phyloP scores from a whole-genome alignment of 805 yeast species.

The Candida gorgasii region DNA sequence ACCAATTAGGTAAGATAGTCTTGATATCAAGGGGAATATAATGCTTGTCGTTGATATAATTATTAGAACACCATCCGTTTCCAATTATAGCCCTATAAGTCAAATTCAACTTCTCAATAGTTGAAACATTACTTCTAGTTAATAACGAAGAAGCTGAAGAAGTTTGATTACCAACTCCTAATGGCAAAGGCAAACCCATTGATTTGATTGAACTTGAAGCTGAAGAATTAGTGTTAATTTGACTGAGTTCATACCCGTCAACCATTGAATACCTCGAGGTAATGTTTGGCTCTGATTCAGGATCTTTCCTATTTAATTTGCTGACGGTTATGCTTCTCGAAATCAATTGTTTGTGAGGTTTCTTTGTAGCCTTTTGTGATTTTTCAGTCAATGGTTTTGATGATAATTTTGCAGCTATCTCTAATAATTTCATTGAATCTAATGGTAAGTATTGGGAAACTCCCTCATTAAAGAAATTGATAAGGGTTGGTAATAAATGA shows the following conservation, averaged over 20 bases:
- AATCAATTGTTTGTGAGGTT: conserved; percentile 44
- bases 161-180: conserved; percentile 44
- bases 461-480: conserved; percentile 80
- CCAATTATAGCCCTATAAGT: conserved; percentile 56
- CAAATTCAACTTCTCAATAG: conserved; percentile 51
- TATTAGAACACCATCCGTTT: conserved; percentile 45
- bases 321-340: conserved; percentile 49
- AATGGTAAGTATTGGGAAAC: conserved; percentile 60
- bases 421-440: conserved; percentile 63
- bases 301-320: conserved; percentile 32
- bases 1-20: conserved; percentile 48
- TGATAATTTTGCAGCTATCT: conserved; percentile 60
- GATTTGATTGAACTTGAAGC: conserved; percentile 41
- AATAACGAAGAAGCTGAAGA: conserved; percentile 41
- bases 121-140: conserved; percentile 36
- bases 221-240: conserved; percentile 49
- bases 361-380: conserved; percentile 16
- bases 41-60: conserved; percentile 29
- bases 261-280: conserved; percentile 47
- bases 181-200: conserved; percentile 43
- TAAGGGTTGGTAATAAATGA: conserved; percentile 61
- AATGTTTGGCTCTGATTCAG: conserved; percentile 13
- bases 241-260: conserved; percentile 59
- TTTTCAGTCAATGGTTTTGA: conserved; percentile 53
- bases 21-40: conserved; percentile 34